phyloP scores from a whole-genome alignment of 306 rosid species.

The Styphnolobium japonicum region DNA sequence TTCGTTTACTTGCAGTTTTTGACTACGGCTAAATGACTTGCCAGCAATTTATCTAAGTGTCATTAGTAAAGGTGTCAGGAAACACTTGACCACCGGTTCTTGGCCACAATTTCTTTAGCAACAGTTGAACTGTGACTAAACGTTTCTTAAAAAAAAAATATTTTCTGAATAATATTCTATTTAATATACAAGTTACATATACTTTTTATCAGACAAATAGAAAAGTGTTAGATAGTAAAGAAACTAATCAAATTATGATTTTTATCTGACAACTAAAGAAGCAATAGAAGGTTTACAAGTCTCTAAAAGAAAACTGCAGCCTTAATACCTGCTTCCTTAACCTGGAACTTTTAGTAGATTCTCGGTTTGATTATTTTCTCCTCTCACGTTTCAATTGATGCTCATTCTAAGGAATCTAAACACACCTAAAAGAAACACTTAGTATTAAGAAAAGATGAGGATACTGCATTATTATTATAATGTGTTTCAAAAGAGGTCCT shows the following conservation, averaged over 20 bases:
- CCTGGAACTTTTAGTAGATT: slow-evolving; percentile 97
- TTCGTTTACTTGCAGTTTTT: no score
- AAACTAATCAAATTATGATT: background rate
- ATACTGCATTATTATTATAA: background rate
- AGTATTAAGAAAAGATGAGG: background rate
- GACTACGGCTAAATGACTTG: no score
- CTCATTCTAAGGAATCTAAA: slow-evolving; percentile 59
- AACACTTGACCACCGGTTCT: no score
- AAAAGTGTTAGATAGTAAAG: background rate
- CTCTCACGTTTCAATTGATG: slow-evolving; percentile 85
- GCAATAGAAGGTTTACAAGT: background rate
- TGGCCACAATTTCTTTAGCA: no score
- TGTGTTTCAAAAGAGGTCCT: slow-evolving; percentile 38
- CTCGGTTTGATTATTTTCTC: slow-evolving; percentile 96
- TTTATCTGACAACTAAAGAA: background rate
- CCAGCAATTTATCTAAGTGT: no score
- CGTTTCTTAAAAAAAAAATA: no score
- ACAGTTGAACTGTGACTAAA: no score
- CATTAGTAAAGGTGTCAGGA: no score
- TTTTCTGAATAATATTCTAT: no score
- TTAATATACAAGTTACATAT: no score
- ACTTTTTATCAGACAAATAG: no score
- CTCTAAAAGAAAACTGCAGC: background rate
- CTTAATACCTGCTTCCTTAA: slow-evolving; percentile 88
- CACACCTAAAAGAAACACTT: slow-evolving; percentile 12